Base-by-base conservation (phyloP, 225 moss, liverwort and hornwort species). In the Pseudoscleropodium purum region DNA sequence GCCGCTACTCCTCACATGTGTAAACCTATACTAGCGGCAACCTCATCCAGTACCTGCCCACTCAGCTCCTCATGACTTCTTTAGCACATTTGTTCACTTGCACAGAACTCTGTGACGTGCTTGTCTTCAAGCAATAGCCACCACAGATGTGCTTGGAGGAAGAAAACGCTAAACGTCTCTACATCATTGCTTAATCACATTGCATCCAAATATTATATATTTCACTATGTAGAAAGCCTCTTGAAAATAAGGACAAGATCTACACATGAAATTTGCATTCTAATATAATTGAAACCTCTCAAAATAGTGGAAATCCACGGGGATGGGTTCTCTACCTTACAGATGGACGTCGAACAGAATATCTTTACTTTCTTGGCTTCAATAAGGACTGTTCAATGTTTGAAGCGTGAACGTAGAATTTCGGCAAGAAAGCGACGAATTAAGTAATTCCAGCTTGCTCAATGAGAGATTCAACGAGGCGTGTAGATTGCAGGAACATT, bases 401-500 rank as follows among this genome's bases (percentile, higher is more conserved):
- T 25, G 61, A 57, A 47, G 36, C 27, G 54, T 83, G 83, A 79
- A 83, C 54, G 57, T 82, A 86, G 45, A 68, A 64, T 83, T 83
- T 63, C 64, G 74, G 45, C 65, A 79, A 77, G 64, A 79, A 79
- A 54, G 26, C 17, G 56, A 68, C 41, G 47, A 54, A 89, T 76
- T 57, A 81, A 59, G 23, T 59, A 25, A 66, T 41, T 33, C 62
- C 84, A 52, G 45, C 31, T 83, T 74, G 81, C 75, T 86, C 80
- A 76, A 67, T 41, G 88, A 86, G 64, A 31, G 70, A 84, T 49
- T 94, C 86, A 97, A 67, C 97, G 95, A 56, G 93, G 91, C 25
- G 95, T 99, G 89, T 97, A 99, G 52, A 97, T 81, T 83, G 94
- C 94, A 72, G 95, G 91, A 66, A 82, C 90, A 61, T 80, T 90